Base-by-base conservation (phyloP, 2,329 filamentous ascomycete genomes). In the Xylariaceae sp. region DNA sequence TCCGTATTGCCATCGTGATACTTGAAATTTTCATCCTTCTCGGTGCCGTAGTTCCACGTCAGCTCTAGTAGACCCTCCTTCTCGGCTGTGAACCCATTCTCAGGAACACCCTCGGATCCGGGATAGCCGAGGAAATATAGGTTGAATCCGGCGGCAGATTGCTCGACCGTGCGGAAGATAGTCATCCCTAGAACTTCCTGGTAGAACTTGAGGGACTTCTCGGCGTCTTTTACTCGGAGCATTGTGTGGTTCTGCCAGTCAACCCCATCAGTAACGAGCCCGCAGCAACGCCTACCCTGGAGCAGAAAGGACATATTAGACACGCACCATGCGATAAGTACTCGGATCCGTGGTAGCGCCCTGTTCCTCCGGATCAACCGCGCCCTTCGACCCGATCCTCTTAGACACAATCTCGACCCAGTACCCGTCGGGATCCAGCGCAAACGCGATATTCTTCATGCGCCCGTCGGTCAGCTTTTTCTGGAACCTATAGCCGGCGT, bases 1-100 rank as follows among this genome's bases (percentile, higher is more conserved):
- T 96, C 80, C 35, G 86, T 80, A 72, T 99, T 99, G 30, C 94
- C 94, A 64, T 96, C 87, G 74, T 99, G 93, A 71, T 99, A 99
- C 62, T 82, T 83, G 70, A 96, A 94, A 60, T 77, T 77, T 51
- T 86, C 83, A 59, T 97, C 89, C 69, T 93, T 94, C 76, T 97
- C 93, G 0, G 90, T 93, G 30, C 85, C 85, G 62, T 87, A 83
- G 69, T 87, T 87, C 88, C 89, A 96, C 8, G 93, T 97, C 60
- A 97, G 75, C 75, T 97, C 93, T 4, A 97, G 80, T 30, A 97
- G 72, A 0, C 93, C 94, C 73, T 97, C 93, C 58, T 86, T 84
- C 49, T 85, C 79, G 6, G 86, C 83, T 9, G 84, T 81, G 6
- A 82, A 81, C 23, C 80, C 77, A 23, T 79, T 79, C 32, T 79